Evolutionary conservation across 164 flowering plant genomes (phyloP).

Genomic region (Brasenia schreberi): DNA sequence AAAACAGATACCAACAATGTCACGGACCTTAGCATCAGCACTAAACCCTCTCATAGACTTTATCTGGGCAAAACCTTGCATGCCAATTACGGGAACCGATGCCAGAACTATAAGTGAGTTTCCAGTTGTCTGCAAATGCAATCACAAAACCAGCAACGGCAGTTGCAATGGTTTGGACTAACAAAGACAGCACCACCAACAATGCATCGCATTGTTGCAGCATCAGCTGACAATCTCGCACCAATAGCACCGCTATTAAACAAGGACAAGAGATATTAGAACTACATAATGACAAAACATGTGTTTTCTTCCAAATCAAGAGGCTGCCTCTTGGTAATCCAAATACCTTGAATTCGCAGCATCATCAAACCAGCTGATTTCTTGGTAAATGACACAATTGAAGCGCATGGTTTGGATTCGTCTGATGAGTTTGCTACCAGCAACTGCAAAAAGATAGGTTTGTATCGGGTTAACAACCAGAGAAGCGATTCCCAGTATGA

Average conservation of each 20-base stretch:
- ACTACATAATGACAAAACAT: not conserved
- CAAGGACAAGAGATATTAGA: not conserved
- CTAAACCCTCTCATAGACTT: constrained; percentile 31
- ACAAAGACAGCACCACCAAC: constrained; percentile 33
- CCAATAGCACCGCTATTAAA: constrained; percentile 37
- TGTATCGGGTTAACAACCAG: constrained; percentile 27
- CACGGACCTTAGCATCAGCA: constrained; percentile 35
- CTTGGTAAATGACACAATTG: constrained; percentile 45
- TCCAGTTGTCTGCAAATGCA: constrained; percentile 43
- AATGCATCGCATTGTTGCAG: constrained; percentile 24
- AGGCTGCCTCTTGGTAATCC: not conserved
- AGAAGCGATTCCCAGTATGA: constrained; percentile 18
- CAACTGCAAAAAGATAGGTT: constrained; percentile 47
- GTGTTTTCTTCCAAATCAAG: not conserved
- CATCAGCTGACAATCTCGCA: constrained; percentile 45
- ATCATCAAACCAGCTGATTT: constrained; percentile 68
- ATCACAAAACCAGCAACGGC: constrained; percentile 24
- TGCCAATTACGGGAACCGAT: constrained; percentile 19
- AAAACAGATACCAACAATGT: not conserved
- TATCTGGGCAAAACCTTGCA: constrained; percentile 24
- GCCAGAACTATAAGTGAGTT: constrained; percentile 21
- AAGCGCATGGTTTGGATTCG: constrained; percentile 49
- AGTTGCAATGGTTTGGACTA: constrained; percentile 31
- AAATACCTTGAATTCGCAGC: constrained; percentile 48
- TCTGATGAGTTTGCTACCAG: constrained; percentile 45